Evolutionary conservation across 2,329 filamentous ascomycete species (phyloP).

Genomic region (Metarhizium sp.): DNA sequence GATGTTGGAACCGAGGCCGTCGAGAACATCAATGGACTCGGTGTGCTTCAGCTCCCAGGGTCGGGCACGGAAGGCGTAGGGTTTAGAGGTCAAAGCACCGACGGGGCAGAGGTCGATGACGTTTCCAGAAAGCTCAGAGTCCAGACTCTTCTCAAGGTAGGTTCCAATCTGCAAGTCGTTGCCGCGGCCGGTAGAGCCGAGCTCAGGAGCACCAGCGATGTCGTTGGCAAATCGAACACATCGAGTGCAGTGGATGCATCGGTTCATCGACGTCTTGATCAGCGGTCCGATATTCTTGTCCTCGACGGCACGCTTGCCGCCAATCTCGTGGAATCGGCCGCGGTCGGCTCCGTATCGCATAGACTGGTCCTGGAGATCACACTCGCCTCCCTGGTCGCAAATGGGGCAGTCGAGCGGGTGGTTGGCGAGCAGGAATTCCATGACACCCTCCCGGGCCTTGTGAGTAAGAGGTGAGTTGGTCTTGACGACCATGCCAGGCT

Average conservation of each 20-base stretch:
- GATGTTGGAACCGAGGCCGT: conserved; percentile 89
- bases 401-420: conserved; percentile 94
- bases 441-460: conserved; percentile 96
- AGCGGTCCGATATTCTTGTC: conserved; percentile 98
- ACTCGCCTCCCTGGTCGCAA: conserved; percentile 98
- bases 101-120: conserved; percentile 98
- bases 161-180: conserved; percentile 98
- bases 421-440: conserved; percentile 97
- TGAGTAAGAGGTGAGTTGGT: conserved; percentile 93
- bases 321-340: conserved; percentile 91
- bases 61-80: conserved; percentile 91
- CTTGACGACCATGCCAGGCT: conserved; percentile 98
- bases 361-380: conserved; percentile 97
- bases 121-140: conserved; percentile 92
- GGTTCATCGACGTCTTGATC: conserved; percentile 99
- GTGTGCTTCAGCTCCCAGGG: conserved; percentile 97
- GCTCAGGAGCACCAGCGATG: conserved; percentile 87
- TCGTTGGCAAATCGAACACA: conserved; percentile 98
- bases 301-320: conserved; percentile 94
- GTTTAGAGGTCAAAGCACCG: conserved; percentile 91
- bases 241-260: conserved; percentile 97
- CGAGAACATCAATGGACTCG: conserved; percentile 89
- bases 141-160: conserved; percentile 88
- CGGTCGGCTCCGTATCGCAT: conserved; percentile 97
- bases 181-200: conserved; percentile 88